Percentiles rank a stretch among this genome's conserved stretches.
phyloP scores from a whole-genome alignment of 2,329 filamentous ascomycete species.

The Colletotrichum scovillei region DNA sequence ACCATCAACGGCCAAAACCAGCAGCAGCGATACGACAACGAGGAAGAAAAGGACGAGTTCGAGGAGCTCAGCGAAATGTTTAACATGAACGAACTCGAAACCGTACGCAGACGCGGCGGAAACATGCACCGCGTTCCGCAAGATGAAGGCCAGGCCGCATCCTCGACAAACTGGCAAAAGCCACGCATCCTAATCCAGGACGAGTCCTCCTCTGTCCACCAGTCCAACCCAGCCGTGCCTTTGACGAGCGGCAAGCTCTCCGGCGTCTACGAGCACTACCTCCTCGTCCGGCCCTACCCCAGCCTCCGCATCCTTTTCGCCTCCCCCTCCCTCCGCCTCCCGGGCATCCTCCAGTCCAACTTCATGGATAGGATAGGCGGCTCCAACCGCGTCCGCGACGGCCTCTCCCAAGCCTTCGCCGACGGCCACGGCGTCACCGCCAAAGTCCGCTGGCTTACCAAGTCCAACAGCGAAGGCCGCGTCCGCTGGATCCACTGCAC shows the following conservation, averaged over 20 bases:
- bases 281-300: conserved; percentile 74
- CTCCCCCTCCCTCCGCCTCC: conserved; percentile 73
- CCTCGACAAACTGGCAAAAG: conserved; percentile 49
- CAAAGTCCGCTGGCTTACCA: conserved; percentile 76
- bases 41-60: conserved; percentile 63
- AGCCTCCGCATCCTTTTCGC: conserved; percentile 76
- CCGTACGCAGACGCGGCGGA: conserved; percentile 72
- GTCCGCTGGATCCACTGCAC: conserved; percentile 83
- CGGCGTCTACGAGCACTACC: conserved; percentile 67
- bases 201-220: conserved; percentile 39
- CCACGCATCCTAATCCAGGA: conserved; percentile 54
- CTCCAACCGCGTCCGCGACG: conserved; percentile 57
- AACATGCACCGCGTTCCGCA: conserved; percentile 65
- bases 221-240: conserved; percentile 11
- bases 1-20: conserved; percentile 42
- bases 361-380: conserved; percentile 67
- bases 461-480: conserved; percentile 65
- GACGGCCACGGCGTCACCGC: conserved; percentile 79
- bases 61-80: conserved; percentile 77
- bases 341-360: conserved; percentile 72
- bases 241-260: conserved; percentile 45
- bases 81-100: conserved; percentile 73
- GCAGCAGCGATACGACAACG: conserved; percentile 26
- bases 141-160: conserved; percentile 53
- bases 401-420: conserved; percentile 68